phyloP scores from a whole-genome alignment of 1,139 yeast genomes.

The Geotrichum cucujoidarum region DNA sequence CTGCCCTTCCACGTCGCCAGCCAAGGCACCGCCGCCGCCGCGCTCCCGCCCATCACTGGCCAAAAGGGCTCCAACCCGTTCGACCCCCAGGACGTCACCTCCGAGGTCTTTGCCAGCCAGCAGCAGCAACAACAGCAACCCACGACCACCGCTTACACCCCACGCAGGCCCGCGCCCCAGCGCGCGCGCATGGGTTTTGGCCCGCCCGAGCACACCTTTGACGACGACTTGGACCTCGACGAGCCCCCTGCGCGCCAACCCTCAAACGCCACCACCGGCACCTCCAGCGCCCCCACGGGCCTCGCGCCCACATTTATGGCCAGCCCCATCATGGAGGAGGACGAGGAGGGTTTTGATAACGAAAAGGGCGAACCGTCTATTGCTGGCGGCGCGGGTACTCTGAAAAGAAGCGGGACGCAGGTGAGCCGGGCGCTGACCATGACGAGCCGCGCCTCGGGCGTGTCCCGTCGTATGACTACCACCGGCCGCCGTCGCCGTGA shows the following conservation, averaged over 20 bases:
- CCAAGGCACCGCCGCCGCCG: too few relatives aligned
- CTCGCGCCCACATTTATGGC: too few relatives aligned
- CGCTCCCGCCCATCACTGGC: too few relatives aligned
- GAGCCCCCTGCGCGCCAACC: too few relatives aligned
- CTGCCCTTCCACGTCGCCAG: conserved; percentile 26
- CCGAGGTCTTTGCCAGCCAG: neutral
- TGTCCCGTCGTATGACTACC: neutral
- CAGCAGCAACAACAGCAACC: neutral
- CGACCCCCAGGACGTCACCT: neutral
- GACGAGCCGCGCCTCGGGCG: neutral
- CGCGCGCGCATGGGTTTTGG: conserved; percentile 16
- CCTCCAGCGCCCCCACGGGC: too few relatives aligned
- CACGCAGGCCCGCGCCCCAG: neutral
- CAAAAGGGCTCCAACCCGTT: too few relatives aligned
- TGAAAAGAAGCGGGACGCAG: neutral
- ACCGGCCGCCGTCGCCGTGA: conserved; percentile 9
- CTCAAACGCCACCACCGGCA: too few relatives aligned
- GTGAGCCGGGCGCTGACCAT: neutral
- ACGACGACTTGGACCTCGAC: neutral
- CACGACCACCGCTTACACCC: neutral
- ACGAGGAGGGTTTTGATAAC: too few relatives aligned
- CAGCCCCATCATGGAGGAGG: neutral
- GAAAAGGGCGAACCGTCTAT: too few relatives aligned
- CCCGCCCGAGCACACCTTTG: neutral
- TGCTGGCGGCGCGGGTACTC: neutral